Evolutionary conservation across 331 rosid species (phyloP).

Genomic region (Malus hybrid): DNA sequence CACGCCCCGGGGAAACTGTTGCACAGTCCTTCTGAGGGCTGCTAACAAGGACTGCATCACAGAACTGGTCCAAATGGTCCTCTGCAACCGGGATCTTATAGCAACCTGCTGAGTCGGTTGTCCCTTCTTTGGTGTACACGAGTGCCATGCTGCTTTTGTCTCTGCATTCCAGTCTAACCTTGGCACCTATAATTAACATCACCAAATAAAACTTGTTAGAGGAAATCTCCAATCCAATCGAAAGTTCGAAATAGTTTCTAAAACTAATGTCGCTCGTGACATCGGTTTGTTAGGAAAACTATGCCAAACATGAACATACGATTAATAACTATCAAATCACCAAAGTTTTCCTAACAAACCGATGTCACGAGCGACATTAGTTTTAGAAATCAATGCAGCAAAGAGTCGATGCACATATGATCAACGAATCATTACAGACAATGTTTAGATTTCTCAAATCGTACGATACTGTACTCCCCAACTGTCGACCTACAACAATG

Average conservation of each 20-base stretch:
- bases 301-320: background rate
- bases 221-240: background rate
- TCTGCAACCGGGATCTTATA: conserved; percentile 42
- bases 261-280: no score
- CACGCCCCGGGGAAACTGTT: conserved; percentile 51
- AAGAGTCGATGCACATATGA: background rate
- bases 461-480: no score
- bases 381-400: background rate
- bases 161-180: conserved; percentile 63
- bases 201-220: background rate
- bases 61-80: conserved; percentile 62
- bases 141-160: conserved; percentile 29
- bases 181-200: conserved; percentile 42
- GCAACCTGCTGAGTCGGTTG: conserved; percentile 52
- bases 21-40: conserved; percentile 45
- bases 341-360: background rate
- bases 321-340: background rate
- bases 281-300: no score
- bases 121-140: conserved; percentile 39
- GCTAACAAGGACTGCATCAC: conserved; percentile 60
- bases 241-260: background rate
- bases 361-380: background rate
- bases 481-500: no score
- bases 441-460: background rate
- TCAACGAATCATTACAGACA: background rate